Evolutionary conservation across 2,329 filamentous ascomycete genomes (phyloP).

Genomic region (Coniochaeta ligniaria): DNA sequence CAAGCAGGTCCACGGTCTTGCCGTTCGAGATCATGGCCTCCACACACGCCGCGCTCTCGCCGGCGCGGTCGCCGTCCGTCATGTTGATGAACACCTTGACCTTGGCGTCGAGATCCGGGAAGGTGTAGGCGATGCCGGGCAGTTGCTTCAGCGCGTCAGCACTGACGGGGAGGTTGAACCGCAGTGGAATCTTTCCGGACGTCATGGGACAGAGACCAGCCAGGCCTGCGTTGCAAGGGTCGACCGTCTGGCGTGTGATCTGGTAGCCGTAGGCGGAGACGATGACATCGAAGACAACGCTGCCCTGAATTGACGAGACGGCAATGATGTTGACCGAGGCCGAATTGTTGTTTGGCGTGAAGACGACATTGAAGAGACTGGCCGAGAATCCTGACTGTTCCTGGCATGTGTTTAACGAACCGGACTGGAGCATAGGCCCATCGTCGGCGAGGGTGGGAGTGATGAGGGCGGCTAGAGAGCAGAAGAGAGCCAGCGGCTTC

Average conservation of each 20-base stretch:
- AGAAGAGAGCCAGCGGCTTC: slow-evolving; percentile 36
- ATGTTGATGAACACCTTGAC: slow-evolving; percentile 77
- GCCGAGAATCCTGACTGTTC: slow-evolving; percentile 79
- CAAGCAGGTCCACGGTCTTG: slow-evolving; percentile 83
- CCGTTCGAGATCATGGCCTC: slow-evolving; percentile 85
- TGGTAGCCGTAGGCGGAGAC: slow-evolving; percentile 79
- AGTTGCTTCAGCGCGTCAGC: slow-evolving; percentile 54
- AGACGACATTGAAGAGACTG: slow-evolving; percentile 79
- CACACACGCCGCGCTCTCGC: slow-evolving; percentile 70
- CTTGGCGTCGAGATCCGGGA: slow-evolving; percentile 85
- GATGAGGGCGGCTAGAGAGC: slow-evolving; percentile 33
- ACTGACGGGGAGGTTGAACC: slow-evolving; percentile 59
- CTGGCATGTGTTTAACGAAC: slow-evolving; percentile 80
- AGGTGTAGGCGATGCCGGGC: slow-evolving; percentile 78
- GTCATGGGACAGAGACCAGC: slow-evolving; percentile 86
- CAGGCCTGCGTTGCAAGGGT: slow-evolving; percentile 68
- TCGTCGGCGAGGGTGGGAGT: slow-evolving; percentile 43
- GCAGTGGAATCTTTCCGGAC: slow-evolving; percentile 70
- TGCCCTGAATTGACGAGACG: slow-evolving; percentile 74
- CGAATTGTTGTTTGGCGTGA: slow-evolving; percentile 67
- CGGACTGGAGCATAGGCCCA: slow-evolving; percentile 59
- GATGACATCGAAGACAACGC: slow-evolving; percentile 68
- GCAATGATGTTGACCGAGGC: slow-evolving; percentile 70
- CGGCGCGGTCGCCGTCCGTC: slow-evolving; percentile 42
- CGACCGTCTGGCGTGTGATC: slow-evolving; percentile 57